These are phyloP conservation scores for Eucalyptus cloeziana DNA, from an alignment of 345 rosid genomes.

Conservation along the genomic window DNA sequence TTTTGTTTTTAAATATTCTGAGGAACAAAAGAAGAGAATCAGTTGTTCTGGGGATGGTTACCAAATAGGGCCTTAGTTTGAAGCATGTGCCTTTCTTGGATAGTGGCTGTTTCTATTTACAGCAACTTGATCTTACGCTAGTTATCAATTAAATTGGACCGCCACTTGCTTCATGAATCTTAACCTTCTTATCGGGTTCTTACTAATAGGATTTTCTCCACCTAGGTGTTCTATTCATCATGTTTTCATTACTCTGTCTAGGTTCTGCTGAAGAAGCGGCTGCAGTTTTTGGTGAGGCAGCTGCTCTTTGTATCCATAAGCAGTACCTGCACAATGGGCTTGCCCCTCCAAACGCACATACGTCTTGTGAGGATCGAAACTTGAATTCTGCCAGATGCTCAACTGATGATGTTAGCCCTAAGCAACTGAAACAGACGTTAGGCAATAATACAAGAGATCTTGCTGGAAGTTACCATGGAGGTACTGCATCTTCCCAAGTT, in stretches of 20 bases:
- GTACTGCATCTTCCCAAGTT: conserved; percentile 19
- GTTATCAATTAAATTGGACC: neutral
- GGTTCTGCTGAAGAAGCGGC: conserved; percentile 93
- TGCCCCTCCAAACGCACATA: conserved; percentile 24
- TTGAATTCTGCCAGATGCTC: conserved; percentile 19
- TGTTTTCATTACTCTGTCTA: neutral
- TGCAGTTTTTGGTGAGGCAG: conserved; percentile 83
- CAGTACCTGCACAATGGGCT: conserved; percentile 46
- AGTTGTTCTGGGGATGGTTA: too few species aligned
- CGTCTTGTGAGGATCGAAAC: conserved; percentile 47
- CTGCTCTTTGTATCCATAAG: conserved; percentile 75
- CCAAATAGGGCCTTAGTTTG: neutral
- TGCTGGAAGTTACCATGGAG: conserved; percentile 52
- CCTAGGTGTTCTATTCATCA: neutral
- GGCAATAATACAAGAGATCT: conserved; percentile 62
- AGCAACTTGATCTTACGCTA: neutral
- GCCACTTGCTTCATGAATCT: neutral
- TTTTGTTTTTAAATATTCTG: too few species aligned
- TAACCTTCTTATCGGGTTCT: neutral
- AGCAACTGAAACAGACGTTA: conserved; percentile 58
- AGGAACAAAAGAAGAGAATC: too few species aligned
- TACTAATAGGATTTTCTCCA: neutral
- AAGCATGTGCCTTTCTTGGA: neutral
- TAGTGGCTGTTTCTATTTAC: neutral
- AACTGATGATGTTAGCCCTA: conserved; percentile 55